These are phyloP conservation scores for Dalbergia cultrata DNA, from an alignment of 306 rosid genomes.

Conservation along the genomic window DNA sequence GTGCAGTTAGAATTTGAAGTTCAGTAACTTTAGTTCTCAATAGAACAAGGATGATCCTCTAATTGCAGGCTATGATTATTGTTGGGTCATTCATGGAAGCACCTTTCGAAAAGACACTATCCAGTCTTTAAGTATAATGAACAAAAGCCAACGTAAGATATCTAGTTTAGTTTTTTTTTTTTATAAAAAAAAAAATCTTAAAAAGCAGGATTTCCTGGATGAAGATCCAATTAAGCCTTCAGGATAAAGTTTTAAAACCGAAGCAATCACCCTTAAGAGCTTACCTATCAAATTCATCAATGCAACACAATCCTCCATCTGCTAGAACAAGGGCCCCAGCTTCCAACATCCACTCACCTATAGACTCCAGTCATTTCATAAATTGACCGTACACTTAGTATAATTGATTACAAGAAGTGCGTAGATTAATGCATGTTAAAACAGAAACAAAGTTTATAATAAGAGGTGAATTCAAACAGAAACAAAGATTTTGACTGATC, in stretches of 20 bases:
- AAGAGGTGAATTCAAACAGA: slow-evolving; percentile 29
- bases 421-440: slow-evolving; percentile 39
- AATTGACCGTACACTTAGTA: slow-evolving; percentile 34
- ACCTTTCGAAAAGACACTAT: slow-evolving; percentile 19
- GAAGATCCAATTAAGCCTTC: slow-evolving; percentile 20
- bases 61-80: slow-evolving; percentile 20
- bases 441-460: not conserved
- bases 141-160: not conserved
- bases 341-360: slow-evolving; percentile 99
- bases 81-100: slow-evolving; percentile 13
- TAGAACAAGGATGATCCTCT: slow-evolving; percentile 27
- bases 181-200: not conserved
- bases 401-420: not conserved
- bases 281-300: slow-evolving; percentile 95
- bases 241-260: slow-evolving; percentile 1
- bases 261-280: slow-evolving; percentile 31
- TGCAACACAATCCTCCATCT: slow-evolving; percentile 98
- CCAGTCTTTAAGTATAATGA: slow-evolving; percentile 14
- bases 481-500: slow-evolving; percentile 32
- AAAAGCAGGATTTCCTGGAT: slow-evolving; percentile 10
- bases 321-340: slow-evolving; percentile 99
- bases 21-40: slow-evolving; percentile 20
- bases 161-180: no score
- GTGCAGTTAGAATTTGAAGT: slow-evolving; percentile 23
- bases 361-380: slow-evolving; percentile 29